These are phyloP conservation scores for Geosmithia morbida DNA, from an alignment of 2,329 filamentous ascomycete genomes.

Conservation along the genomic window DNA sequence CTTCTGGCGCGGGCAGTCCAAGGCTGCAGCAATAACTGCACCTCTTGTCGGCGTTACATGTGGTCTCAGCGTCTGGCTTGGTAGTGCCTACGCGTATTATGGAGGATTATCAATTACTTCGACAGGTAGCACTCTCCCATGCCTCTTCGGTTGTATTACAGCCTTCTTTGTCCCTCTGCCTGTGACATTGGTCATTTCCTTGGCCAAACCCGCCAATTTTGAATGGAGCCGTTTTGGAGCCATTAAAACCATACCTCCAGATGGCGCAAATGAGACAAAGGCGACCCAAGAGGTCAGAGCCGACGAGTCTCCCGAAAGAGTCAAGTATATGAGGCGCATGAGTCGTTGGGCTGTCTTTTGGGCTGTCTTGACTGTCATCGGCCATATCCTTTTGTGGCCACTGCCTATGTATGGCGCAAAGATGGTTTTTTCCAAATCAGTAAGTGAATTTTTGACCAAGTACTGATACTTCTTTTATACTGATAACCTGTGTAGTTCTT, in stretches of 20 bases:
- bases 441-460: neutral
- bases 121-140: constrained; percentile 32
- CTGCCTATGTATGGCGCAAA: constrained; percentile 78
- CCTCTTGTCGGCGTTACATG: constrained; percentile 34
- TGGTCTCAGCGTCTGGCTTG: constrained; percentile 37
- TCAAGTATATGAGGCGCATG: constrained; percentile 26
- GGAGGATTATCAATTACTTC: constrained; percentile 31
- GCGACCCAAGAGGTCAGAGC: neutral
- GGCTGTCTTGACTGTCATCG: constrained; percentile 35
- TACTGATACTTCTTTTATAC: neutral
- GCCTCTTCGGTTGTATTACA: constrained; percentile 33
- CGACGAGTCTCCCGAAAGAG: neutral
- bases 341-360: constrained; percentile 28
- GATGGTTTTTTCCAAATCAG: constrained; percentile 39
- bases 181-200: constrained; percentile 27
- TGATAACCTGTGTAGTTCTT: constrained; percentile 39
- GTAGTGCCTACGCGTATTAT: constrained; percentile 26
- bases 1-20: constrained; percentile 34
- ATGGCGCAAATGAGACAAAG: neutral
- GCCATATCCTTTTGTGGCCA: constrained; percentile 72
- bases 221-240: constrained; percentile 60
- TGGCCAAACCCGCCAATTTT: constrained; percentile 24
- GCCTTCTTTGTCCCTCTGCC: constrained; percentile 27
- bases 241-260: constrained; percentile 1
- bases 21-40: constrained; percentile 30